These are phyloP conservation scores for Beauveria sp. DNA, from an alignment of 2,329 filamentous ascomycete species.

Conservation along the genomic window DNA sequence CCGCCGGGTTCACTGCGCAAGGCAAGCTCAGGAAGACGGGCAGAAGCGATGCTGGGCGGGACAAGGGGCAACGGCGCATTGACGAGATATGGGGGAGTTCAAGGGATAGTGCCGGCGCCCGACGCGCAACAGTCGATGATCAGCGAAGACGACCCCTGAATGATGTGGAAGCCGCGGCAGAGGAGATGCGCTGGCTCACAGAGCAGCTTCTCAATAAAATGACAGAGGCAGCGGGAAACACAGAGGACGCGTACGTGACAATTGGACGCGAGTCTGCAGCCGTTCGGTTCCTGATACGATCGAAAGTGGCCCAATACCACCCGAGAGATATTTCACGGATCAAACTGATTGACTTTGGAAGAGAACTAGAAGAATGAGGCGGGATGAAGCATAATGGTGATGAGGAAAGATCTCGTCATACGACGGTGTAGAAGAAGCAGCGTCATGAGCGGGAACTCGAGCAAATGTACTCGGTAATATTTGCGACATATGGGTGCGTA, in stretches of 20 bases:
- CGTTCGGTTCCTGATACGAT: constrained; percentile 55
- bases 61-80: constrained; percentile 51
- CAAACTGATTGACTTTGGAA: constrained; percentile 56
- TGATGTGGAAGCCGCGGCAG: constrained; percentile 42
- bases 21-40: constrained; percentile 45
- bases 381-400: not conserved
- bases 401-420: not conserved
- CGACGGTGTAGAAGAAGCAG: too few relatives aligned
- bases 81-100: constrained; percentile 54
- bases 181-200: constrained; percentile 52
- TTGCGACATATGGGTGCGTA: too few relatives aligned
- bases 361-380: constrained; percentile 48
- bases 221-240: constrained; percentile 46
- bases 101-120: constrained; percentile 14
- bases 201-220: constrained; percentile 54
- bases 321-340: constrained; percentile 54
- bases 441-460: too few relatives aligned
- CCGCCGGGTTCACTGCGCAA: constrained; percentile 52
- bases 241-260: constrained; percentile 49
- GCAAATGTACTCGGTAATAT: too few relatives aligned
- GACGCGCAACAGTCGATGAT: not conserved
- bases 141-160: constrained; percentile 26
- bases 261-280: constrained; percentile 55
- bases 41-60: constrained; percentile 28
- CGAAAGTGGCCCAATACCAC: constrained; percentile 60